Evolutionary conservation across 164 flowering plant genomes (phyloP).

Genomic region (Pachysandra terminalis): DNA sequence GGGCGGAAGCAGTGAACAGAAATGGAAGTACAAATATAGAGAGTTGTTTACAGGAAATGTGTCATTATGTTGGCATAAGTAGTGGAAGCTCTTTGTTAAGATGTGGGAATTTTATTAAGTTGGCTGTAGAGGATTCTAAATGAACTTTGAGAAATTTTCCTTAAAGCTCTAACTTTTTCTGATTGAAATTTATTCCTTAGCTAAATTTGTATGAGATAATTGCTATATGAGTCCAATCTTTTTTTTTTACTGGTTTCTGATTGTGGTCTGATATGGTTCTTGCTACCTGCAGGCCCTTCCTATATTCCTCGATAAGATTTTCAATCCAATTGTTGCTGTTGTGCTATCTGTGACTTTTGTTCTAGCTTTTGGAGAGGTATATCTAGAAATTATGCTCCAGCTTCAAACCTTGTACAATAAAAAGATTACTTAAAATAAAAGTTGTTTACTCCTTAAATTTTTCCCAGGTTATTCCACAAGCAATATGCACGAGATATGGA

Average conservation of each 20-base stretch:
- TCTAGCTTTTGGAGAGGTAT: slow-evolving; percentile 93
- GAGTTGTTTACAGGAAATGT: too few species aligned
- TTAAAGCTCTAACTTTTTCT: background rate
- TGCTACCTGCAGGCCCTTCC: slow-evolving; percentile 89
- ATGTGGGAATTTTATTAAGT: background rate
- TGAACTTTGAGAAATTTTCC: background rate
- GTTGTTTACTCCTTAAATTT: slow-evolving; percentile 1
- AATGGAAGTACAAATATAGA: too few species aligned
- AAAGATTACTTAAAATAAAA: background rate
- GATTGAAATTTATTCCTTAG: too few species aligned
- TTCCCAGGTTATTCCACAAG: slow-evolving; percentile 89
- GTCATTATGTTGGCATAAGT: too few species aligned
- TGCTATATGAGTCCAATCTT: background rate
- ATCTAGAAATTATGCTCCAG: slow-evolving; percentile 8
- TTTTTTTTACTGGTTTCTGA: background rate
- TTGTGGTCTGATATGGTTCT: background rate
- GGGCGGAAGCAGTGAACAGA: too few species aligned
- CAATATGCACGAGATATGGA: slow-evolving; percentile 94
- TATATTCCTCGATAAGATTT: slow-evolving; percentile 76
- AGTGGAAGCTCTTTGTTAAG: too few species aligned
- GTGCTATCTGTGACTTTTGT: slow-evolving; percentile 96
- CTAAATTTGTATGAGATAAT: too few species aligned
- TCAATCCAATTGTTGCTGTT: slow-evolving; percentile 85
- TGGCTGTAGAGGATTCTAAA: background rate
- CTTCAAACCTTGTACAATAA: background rate